phyloP scores from a whole-genome alignment of 306 rosid species.

The Sophora flavescens region DNA sequence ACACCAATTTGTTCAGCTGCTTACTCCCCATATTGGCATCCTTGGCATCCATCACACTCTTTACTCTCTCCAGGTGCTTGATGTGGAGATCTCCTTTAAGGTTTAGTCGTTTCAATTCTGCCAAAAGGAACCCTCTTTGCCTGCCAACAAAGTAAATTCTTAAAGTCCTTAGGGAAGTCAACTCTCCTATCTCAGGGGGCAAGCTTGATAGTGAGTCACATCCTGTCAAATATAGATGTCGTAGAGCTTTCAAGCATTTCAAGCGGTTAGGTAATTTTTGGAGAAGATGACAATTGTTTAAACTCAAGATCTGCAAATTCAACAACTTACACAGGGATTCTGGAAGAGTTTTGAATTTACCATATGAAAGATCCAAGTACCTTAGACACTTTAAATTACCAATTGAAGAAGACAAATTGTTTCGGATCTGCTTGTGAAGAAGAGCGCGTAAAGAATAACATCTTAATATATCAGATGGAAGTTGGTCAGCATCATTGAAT shows the following conservation, averaged over 20 bases:
- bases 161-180: conserved; percentile 33
- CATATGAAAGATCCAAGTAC: not conserved
- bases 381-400: conserved; percentile 27
- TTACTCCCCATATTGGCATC: conserved; percentile 39
- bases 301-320: conserved; percentile 33
- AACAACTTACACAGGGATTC: not conserved
- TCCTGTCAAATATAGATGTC: not conserved
- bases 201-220: not conserved
- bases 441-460: conserved; percentile 10
- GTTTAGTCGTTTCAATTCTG: conserved; percentile 8
- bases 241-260: conserved; percentile 19
- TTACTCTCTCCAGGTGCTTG: conserved; percentile 26
- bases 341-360: not conserved
- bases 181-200: conserved; percentile 13
- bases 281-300: fast-evolving
- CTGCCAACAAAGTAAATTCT: not conserved
- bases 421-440: fast-evolving
- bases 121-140: conserved; percentile 24
- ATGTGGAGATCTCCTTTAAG: conserved; percentile 41
- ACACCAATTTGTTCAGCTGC: not conserved
- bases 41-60: not conserved
- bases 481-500: too few relatives aligned
- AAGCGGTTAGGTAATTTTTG: conserved; percentile 4
- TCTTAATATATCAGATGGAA: not conserved
- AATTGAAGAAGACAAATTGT: not conserved